Base-by-base conservation (phyloP, 2,329 filamentous ascomycete species). In the Xylaria sp. region DNA sequence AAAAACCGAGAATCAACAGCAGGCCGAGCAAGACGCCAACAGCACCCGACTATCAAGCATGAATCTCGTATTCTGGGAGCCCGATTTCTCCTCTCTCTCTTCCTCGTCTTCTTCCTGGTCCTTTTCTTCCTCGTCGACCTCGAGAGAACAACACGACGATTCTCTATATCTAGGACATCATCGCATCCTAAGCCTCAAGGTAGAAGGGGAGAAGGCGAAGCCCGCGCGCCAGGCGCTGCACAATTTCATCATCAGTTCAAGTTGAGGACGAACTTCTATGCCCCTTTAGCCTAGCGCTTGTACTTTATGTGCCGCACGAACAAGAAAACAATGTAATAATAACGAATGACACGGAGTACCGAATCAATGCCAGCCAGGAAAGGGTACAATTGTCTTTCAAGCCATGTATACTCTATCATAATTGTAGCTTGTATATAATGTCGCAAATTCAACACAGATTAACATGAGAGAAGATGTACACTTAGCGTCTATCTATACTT, bases 131-230 rank as follows among this genome's bases (percentile, higher is more conserved):
- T 15, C 23, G 1, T 7, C 20, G 36, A 46, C 20, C 64, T 23
- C 63, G 9, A 7, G 31, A 5, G 56, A 23, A 10, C 58, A 54
- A 2, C 13, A 8, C 6, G 64, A 52, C 4, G 55, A 7, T 46
- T 18, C 18, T 36, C 59, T 72, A 15, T 72, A 69, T 41, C 43
- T 75, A 3, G 73, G 71, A 0, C 31, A 65, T 8, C 67, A 60
- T 36, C 75, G 76, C 48, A 69, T 82, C 28, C 66, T 73, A 4
- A 72, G 28, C 7, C 74, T 81, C 58, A 81, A 80, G 68, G 72
- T 81, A 1, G 81, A 82, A 66, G 80, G 81, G n/a, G 69, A 75
- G 10, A 64, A 62, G 48, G 67, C 71, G n/a, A 79, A 75, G 54
- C 69, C 76, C 4, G 76, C 81, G 4, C 67, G 58, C 8, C 54